Percentiles rank a stretch among this genome's conserved stretches.
These are phyloP conservation scores for Colletotrichum truncatum DNA, from an alignment of 2,329 filamentous ascomycete genomes.

Conservation along the genomic window DNA sequence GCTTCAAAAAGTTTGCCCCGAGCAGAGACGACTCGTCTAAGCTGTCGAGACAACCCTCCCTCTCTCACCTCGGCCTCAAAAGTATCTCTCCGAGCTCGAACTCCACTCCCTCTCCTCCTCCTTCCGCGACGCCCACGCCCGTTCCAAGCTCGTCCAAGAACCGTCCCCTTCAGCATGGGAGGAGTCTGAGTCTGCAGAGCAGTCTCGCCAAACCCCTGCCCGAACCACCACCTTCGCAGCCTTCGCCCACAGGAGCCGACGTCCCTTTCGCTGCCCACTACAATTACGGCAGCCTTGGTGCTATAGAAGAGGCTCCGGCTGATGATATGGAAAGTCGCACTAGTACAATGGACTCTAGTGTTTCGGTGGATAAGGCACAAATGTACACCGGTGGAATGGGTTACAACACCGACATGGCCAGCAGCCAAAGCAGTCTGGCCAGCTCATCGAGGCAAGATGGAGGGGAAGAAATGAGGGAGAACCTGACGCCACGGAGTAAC, in stretches of 20 bases:
- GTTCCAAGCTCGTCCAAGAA: conserved; percentile 23
- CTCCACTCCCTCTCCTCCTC: conserved; percentile 38
- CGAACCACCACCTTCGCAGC: conserved; percentile 50
- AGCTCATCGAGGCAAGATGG: conserved; percentile 47
- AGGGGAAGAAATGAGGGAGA: conserved; percentile 55
- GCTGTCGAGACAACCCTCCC: conserved; percentile 55
- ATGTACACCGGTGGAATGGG: conserved; percentile 46
- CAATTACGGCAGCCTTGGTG: conserved; percentile 38
- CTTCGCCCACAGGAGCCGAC: conserved; percentile 33
- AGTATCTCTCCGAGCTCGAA: conserved; percentile 38
- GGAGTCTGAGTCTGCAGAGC: conserved; percentile 62
- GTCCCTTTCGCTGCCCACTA: conserved; percentile 43
- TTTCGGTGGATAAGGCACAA: conserved; percentile 43
- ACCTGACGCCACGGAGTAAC: conserved; percentile 60
- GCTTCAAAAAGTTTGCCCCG: conserved; percentile 57
- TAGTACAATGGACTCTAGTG: conserved; percentile 58
- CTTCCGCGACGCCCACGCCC: conserved; percentile 28
- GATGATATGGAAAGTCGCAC: conserved; percentile 52
- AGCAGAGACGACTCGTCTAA: conserved; percentile 53
- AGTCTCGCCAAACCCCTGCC: conserved; percentile 68
- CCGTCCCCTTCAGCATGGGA: conserved; percentile 54
- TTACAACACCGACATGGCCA: conserved; percentile 48
- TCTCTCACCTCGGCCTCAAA: conserved; percentile 45
- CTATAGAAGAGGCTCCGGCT: conserved; percentile 40
- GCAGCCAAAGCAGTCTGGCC: conserved; percentile 31